A percentile compares a stretch with the other conserved stretches of the same genome.
Conservation (phyloP, 2,329 filamentous ascomycete genomes). For the Spiromastix sp. region DNA sequence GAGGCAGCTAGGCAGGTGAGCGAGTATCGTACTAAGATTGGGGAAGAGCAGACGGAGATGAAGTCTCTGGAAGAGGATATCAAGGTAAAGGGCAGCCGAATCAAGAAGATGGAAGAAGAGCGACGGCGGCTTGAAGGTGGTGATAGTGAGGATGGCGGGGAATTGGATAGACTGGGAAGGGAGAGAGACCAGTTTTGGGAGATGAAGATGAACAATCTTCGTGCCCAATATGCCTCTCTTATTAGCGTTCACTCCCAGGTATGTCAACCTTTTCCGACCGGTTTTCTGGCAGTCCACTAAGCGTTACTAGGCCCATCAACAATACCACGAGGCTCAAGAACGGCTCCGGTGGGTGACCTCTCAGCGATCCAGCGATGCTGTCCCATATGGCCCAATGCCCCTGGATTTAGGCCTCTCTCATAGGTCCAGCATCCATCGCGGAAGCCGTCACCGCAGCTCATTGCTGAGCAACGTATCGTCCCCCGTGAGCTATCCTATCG, state of each 20-base stretch:
- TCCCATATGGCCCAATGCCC: slow-evolving; percentile 30
- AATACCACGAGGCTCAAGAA: slow-evolving; percentile 37
- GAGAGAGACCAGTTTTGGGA: slow-evolving; percentile 40
- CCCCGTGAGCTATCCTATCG: slow-evolving; percentile 29
- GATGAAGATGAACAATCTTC: slow-evolving; percentile 30
- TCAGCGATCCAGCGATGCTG: slow-evolving; percentile 26
- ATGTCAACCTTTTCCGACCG: slow-evolving; percentile 8
- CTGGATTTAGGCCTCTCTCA: slow-evolving; percentile 33
- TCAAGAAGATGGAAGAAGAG: slow-evolving; percentile 53
- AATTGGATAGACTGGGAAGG: slow-evolving; percentile 40
- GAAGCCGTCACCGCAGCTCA: slow-evolving; percentile 35
- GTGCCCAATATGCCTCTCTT: slow-evolving; percentile 33
- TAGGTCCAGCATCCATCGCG: slow-evolving; percentile 31
- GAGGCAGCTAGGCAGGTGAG: slow-evolving; percentile 29
- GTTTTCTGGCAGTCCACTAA: slow-evolving; percentile 4
- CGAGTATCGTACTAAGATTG: slow-evolving; percentile 34
- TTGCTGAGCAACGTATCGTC: slow-evolving; percentile 38
- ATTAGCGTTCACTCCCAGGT: slow-evolving; percentile 31
- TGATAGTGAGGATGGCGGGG: slow-evolving; percentile 40
- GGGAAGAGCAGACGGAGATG: slow-evolving; percentile 38
- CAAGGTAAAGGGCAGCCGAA: slow-evolving; percentile 48
- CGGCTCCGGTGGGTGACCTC: slow-evolving; percentile 33
- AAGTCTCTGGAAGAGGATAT: slow-evolving; percentile 52
- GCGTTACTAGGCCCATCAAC: slow-evolving; percentile 25
- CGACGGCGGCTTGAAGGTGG: slow-evolving; percentile 39